phyloP scores from a whole-genome alignment of 768 basidiomycete genomes.

The Cantharellus cinnabarinus region DNA sequence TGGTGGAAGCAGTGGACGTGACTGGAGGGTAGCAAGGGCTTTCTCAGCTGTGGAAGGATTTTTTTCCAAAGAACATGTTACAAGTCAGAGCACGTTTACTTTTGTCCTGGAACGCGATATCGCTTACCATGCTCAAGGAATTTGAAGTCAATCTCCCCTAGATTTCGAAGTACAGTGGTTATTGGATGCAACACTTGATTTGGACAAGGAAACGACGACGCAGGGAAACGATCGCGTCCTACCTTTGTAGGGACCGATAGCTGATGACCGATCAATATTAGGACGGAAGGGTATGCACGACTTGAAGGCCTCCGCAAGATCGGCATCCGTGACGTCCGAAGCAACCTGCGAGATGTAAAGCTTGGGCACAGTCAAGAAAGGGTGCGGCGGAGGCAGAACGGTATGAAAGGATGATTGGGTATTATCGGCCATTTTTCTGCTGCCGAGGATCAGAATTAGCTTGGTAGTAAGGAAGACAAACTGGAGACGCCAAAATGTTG shows the following conservation, averaged over 20 bases:
- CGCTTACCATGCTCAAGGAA: slow-evolving; percentile 54
- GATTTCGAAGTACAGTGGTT: slow-evolving; percentile 6
- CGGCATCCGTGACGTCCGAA: slow-evolving; percentile 51
- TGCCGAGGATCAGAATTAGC: no score
- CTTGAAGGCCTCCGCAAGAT: slow-evolving; percentile 51
- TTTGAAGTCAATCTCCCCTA: slow-evolving; percentile 71
- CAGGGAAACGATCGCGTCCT: background rate
- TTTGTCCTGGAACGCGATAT: slow-evolving; percentile 5
- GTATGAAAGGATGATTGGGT: no score
- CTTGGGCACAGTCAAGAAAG: slow-evolving; percentile 67
- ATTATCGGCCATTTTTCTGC: background rate
- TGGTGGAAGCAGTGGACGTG: slow-evolving; percentile 43
- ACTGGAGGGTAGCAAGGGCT: slow-evolving; percentile 66
- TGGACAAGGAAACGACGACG: background rate
- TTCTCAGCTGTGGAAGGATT: slow-evolving; percentile 45
- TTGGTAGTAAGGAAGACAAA: no score
- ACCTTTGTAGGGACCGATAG: slow-evolving; percentile 23
- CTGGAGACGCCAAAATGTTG: no score
- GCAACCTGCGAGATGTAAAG: slow-evolving; percentile 67
- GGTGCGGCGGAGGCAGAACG: slow-evolving; percentile 24
- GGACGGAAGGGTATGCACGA: slow-evolving; percentile 67
- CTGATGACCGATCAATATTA: slow-evolving; percentile 42
- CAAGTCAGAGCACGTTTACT: no score
- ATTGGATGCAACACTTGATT: background rate
- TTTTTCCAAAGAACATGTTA: no score